These are phyloP conservation scores for Phyllosticta capitalensis DNA, from an alignment of 2,329 filamentous ascomycete genomes.

Conservation along the genomic window DNA sequence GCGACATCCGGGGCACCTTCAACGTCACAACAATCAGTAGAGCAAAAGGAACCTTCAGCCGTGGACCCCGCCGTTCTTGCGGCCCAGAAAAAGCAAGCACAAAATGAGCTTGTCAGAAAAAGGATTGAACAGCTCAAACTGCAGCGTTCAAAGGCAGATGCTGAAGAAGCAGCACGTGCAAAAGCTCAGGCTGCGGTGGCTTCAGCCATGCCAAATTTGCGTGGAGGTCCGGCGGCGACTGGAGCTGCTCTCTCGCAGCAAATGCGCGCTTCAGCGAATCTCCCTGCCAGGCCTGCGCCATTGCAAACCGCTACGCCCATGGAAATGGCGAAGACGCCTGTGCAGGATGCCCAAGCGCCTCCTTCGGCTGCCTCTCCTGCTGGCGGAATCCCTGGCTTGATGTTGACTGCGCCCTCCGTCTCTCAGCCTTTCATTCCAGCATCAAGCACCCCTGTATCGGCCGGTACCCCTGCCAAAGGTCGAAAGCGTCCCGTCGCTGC, in stretches of 20 bases:
- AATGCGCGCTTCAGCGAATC: not conserved
- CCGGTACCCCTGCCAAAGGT: not conserved
- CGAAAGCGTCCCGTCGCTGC: constrained; percentile 48
- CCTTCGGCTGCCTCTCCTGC: constrained; percentile 15
- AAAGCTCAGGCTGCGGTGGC: constrained; percentile 7
- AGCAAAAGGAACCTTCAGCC: not conserved
- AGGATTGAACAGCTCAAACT: constrained; percentile 59
- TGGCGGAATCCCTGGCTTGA: constrained; percentile 43
- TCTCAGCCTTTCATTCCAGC: not conserved
- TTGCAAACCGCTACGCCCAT: not conserved
- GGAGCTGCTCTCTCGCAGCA: not conserved
- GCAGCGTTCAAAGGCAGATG: not conserved
- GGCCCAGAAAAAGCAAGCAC: constrained; percentile 46
- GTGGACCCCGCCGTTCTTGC: constrained; percentile 14
- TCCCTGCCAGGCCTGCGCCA: constrained; percentile 1
- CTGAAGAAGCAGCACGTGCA: constrained; percentile 4
- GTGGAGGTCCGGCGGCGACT: not conserved
- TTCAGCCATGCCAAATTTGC: not conserved
- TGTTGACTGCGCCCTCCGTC: constrained; percentile 31
- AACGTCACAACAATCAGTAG: not conserved
- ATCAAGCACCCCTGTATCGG: not conserved
- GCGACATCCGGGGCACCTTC: not conserved
- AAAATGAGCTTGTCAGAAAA: constrained; percentile 67
- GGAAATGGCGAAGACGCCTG: not conserved
- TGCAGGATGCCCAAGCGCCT: constrained; percentile 1